Evolutionary conservation across 2,329 filamentous ascomycete species (phyloP).

Genomic region (Bipolaris zeicola): DNA sequence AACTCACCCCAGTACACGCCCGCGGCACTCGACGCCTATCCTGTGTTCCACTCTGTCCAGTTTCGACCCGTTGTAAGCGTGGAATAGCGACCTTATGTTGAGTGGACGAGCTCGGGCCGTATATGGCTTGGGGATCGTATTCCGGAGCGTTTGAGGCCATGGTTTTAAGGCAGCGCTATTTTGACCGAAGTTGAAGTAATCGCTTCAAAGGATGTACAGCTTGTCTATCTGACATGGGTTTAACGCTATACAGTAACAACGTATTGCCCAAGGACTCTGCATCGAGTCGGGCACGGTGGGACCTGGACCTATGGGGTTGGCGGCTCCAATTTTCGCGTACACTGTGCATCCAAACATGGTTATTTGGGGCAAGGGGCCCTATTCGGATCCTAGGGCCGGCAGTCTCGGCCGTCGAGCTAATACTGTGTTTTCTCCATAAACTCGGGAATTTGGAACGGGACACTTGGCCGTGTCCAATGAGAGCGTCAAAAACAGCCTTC

Average conservation of each 20-base stretch:
- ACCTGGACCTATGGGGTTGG: slow-evolving; percentile 13
- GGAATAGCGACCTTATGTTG: slow-evolving; percentile 42
- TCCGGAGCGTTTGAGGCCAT: slow-evolving; percentile 20
- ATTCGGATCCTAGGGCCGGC: slow-evolving; percentile 2
- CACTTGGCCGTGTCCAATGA: slow-evolving; percentile 10
- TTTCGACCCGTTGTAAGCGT: slow-evolving; percentile 30
- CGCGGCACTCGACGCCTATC: slow-evolving; percentile 35
- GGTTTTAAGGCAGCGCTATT: slow-evolving; percentile 2
- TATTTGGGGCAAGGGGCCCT: slow-evolving; percentile 4
- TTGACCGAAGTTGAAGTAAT: slow-evolving; percentile 8
- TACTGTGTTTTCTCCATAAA: slow-evolving; percentile 5
- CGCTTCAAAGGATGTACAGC: slow-evolving; percentile 7
- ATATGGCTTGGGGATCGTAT: slow-evolving; percentile 8
- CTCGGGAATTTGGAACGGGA: slow-evolving; percentile 8
- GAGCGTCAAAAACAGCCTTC: background rate
- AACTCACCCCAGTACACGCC: slow-evolving; percentile 38
- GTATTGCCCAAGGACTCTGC: slow-evolving; percentile 3
- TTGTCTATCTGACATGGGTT: slow-evolving; percentile 6
- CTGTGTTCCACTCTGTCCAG: slow-evolving; percentile 17
- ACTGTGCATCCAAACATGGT: slow-evolving; percentile 12
- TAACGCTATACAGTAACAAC: slow-evolving; percentile 6
- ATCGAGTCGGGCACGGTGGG: background rate
- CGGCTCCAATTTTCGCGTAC: slow-evolving; percentile 16
- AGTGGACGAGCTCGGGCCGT: slow-evolving; percentile 14
- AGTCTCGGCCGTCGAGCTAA: slow-evolving; percentile 9